Evolutionary conservation across 177 flowering plant genomes (phyloP).

Genomic region (Vitis hybrid): DNA sequence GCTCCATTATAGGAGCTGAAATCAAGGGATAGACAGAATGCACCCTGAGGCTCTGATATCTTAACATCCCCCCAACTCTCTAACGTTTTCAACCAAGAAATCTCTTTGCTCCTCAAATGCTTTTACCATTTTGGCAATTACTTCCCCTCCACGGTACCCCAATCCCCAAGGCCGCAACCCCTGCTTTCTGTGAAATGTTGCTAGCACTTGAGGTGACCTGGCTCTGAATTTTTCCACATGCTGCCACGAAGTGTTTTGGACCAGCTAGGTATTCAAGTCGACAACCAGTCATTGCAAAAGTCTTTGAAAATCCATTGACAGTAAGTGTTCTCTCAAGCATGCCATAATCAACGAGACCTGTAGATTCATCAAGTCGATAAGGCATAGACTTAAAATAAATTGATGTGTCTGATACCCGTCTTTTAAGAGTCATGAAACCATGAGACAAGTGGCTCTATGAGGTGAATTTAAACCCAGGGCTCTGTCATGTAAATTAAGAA

Average conservation of each 20-base stretch:
- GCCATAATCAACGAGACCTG: too few relatives aligned
- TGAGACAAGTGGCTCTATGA: too few relatives aligned
- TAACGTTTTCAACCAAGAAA: conserved; percentile 66
- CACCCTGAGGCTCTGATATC: conserved; percentile 96
- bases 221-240: too few relatives aligned
- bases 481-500: too few relatives aligned
- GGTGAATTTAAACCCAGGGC: too few relatives aligned
- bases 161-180: conserved; percentile 87
- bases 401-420: too few relatives aligned
- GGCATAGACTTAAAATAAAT: too few relatives aligned
- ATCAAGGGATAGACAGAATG: conserved; percentile 87
- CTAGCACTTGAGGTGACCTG: conserved; percentile 87
- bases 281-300: too few relatives aligned
- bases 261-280: too few relatives aligned
- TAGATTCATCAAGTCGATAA: too few relatives aligned
- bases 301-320: background rate
- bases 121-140: conserved; percentile 74
- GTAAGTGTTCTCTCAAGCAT: conserved; percentile 28
- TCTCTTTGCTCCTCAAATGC: conserved; percentile 86
- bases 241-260: too few relatives aligned
- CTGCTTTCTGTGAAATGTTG: conserved; percentile 95
- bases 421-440: too few relatives aligned
- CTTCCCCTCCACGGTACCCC: conserved; percentile 93
- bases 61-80: conserved; percentile 75
- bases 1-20: conserved; percentile 81